phyloP scores from a whole-genome alignment of 352 stramenopile species.

The Phytophthora aleatoria region DNA sequence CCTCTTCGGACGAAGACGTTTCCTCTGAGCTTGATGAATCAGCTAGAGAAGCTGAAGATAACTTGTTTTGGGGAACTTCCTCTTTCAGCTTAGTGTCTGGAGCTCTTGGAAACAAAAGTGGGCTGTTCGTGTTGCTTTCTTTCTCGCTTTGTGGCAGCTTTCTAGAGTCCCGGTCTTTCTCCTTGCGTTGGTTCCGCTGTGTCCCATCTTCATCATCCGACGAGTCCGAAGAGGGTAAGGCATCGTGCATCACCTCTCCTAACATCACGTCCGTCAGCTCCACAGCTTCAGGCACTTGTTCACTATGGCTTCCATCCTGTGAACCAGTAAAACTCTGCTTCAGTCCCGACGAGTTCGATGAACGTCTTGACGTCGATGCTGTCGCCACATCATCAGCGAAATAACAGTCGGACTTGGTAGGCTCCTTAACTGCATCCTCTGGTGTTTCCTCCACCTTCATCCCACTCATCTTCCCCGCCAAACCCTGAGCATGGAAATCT shows the following conservation, averaged over 20 bases:
- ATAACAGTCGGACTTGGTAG: conserved; percentile 3
- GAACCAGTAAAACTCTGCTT: conserved; percentile 13
- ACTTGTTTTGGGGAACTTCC: background rate
- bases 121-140: conserved; percentile 2
- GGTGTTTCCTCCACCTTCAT: conserved; percentile 18
- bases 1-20: conserved; percentile 28
- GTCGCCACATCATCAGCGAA: conserved; percentile 29
- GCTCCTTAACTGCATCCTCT: conserved; percentile 2
- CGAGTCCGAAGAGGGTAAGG: conserved; percentile 43
- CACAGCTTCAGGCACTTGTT: conserved; percentile 13
- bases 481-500: conserved; percentile 12
- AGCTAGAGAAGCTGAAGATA: background rate
- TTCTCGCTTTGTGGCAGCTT: conserved; percentile 14
- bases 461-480: conserved; percentile 5
- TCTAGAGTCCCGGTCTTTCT: conserved; percentile 16
- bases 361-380: conserved; percentile 3
- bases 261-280: conserved; percentile 7
- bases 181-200: conserved; percentile 5
- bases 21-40: conserved; percentile 22
- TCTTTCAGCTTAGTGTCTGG: background rate
- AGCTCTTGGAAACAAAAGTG: conserved; percentile 12
- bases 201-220: conserved; percentile 8
- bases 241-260: conserved; percentile 39
- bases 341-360: conserved; percentile 2
- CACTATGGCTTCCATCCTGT: background rate